Evolutionary conservation across 176 grass and related monocot genomes (phyloP), one percentile per base, ranked within the genome.

Genomic region (Canna indica): DNA sequence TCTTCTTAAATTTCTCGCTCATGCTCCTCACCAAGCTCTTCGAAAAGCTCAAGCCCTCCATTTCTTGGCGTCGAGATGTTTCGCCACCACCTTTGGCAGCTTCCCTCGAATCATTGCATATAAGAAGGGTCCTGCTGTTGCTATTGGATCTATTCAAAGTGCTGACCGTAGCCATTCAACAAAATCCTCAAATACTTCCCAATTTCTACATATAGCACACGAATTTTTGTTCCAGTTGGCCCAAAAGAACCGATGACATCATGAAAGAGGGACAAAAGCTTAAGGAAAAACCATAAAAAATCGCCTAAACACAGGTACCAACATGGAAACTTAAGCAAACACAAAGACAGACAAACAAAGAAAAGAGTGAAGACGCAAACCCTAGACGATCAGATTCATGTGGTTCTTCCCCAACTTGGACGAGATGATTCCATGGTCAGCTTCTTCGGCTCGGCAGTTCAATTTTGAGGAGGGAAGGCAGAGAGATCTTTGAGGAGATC

Each of bases 41-140:
- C 26, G 75, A 83, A 45, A 84, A 54, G 39, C 32, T 79, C 69
- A 84, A 60, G 25, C 47, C 77, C 67, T 79, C 82, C 41, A 84
- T 39, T 18, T 75, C 76, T 29, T 52, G 56, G 26, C 38, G 36
- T 28, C 71, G 76, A 65, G 81, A 75, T 45, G n/a, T 47, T 29
- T 45, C 71, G 30, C 59, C 45, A 35, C 45, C 5, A 18, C 71
- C 78, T 64, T 79, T 30, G 32, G 41, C 32, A 25, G 47, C 63
- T 61, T 75, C 56, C 71, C n/a, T 34, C 22, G 64, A 48, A 47
- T 84, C 71, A 62, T 27, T 69, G 32, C 63, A 12, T 0, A 67
- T 36, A 10, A 67, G 64, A n/a, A 20, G 42, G 11, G 64, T 67
- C 33, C 64, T 42, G 22, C 64, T n/a, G 7, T 39, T 25, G 17